These are phyloP conservation scores for Trichoderma afroharzianum DNA, from an alignment of 2,329 filamentous ascomycete species.

Conservation along the genomic window DNA sequence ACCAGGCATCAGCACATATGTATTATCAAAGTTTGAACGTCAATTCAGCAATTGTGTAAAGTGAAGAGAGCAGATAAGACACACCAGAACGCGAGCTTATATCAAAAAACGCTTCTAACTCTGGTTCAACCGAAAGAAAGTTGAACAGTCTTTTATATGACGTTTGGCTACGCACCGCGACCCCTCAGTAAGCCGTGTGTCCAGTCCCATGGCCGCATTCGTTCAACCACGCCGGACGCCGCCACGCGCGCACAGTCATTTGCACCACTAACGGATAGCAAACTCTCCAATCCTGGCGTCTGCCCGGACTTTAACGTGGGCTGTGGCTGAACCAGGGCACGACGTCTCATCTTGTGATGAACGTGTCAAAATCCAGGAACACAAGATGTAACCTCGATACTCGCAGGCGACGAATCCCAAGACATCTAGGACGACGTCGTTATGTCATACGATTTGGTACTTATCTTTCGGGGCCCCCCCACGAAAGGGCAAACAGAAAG, in stretches of 20 bases:
- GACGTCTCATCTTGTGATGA: background rate
- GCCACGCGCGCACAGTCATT: constrained; percentile 8
- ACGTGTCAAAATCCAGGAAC: background rate
- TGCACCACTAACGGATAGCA: background rate
- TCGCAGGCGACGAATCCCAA: background rate
- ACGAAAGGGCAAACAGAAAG: background rate
- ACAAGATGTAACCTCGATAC: background rate
- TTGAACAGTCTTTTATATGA: background rate
- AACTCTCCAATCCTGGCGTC: background rate
- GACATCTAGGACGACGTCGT: background rate
- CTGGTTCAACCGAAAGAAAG: background rate
- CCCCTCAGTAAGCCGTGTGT: constrained; percentile 10
- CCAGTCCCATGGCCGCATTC: background rate
- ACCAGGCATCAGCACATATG: background rate
- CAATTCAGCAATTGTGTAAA: background rate
- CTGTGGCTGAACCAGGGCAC: background rate
- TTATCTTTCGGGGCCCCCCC: background rate
- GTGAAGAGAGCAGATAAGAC: background rate
- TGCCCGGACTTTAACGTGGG: background rate
- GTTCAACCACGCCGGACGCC: background rate
- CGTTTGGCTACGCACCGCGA: background rate
- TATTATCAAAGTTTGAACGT: background rate
- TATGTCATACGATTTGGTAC: constrained; percentile 8
- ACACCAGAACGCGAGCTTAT: background rate
- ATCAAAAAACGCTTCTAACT: background rate